Conservation (phyloP, 2,329 filamentous ascomycete species). For the Phialemoniopsis sp. region DNA sequence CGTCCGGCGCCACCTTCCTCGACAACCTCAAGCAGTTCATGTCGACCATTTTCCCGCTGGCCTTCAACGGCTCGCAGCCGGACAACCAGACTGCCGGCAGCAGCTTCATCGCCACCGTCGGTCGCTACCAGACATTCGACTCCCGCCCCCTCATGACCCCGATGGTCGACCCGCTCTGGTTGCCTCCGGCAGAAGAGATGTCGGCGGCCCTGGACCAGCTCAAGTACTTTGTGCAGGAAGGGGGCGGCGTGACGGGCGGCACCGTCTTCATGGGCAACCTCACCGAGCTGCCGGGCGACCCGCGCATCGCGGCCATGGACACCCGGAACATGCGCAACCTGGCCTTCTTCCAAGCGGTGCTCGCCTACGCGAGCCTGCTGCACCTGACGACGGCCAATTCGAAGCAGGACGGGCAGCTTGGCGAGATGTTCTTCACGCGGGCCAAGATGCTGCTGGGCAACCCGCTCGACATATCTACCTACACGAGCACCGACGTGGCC, state of each 20-base stretch:
- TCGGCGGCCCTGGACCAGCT: constrained; percentile 31
- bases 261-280: constrained; percentile 44
- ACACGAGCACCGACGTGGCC: constrained; percentile 37
- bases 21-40: constrained; percentile 45
- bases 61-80: constrained; percentile 13
- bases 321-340: constrained; percentile 25
- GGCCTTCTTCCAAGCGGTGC: constrained; percentile 39
- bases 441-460: constrained; percentile 40
- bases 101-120: constrained; percentile 34
- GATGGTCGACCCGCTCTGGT: constrained; percentile 30
- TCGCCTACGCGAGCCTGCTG: constrained; percentile 33
- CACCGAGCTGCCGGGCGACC: constrained; percentile 19
- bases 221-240: constrained; percentile 40
- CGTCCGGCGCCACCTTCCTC: constrained; percentile 44
- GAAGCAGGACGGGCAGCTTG: constrained; percentile 23
- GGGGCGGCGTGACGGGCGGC: constrained; percentile 36
- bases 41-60: constrained; percentile 28
- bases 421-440: constrained; percentile 39
- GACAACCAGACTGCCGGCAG: constrained; percentile 6
- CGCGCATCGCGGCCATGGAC: constrained; percentile 7
- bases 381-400: constrained; percentile 21
- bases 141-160: constrained; percentile 32
- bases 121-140: constrained; percentile 43
- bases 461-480: constrained; percentile 36
- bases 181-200: constrained; percentile 32